phyloP scores from a whole-genome alignment of 2,329 filamentous ascomycete species.

The Elsinoe necatrix region DNA sequence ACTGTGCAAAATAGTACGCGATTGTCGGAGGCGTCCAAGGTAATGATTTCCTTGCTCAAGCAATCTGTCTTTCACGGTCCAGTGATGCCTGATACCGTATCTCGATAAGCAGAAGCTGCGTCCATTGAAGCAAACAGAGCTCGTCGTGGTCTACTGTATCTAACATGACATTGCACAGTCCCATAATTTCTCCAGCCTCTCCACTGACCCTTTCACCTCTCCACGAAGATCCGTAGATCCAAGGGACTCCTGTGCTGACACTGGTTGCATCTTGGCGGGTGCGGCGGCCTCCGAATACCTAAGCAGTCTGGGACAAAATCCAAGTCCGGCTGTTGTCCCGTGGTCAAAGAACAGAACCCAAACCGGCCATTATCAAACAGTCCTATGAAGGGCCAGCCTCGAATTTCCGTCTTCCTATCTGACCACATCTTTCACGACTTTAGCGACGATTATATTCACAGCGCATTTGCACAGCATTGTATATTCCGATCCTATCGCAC shows the following conservation, averaged over 20 bases:
- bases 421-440: neutral
- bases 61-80: neutral
- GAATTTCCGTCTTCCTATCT: neutral
- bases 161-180: no score
- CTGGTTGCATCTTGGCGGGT: neutral
- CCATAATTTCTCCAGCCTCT: neutral
- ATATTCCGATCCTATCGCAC: neutral
- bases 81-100: neutral
- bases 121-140: no score
- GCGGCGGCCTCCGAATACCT: constrained; percentile 4
- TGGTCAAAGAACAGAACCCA: neutral
- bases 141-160: no score
- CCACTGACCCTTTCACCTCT: no score
- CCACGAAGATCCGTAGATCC: constrained; percentile 17
- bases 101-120: neutral
- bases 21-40: no score
- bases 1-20: no score
- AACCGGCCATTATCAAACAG: constrained; percentile 13
- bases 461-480: neutral
- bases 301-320: neutral
- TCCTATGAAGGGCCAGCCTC: constrained; percentile 1
- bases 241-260: neutral
- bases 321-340: neutral
- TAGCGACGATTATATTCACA: neutral
- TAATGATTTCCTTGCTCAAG: neutral